Percentiles rank a stretch among this genome's conserved stretches.
phyloP scores from a whole-genome alignment of 148 eudicot species.

The Heliamphora exappendiculata region DNA sequence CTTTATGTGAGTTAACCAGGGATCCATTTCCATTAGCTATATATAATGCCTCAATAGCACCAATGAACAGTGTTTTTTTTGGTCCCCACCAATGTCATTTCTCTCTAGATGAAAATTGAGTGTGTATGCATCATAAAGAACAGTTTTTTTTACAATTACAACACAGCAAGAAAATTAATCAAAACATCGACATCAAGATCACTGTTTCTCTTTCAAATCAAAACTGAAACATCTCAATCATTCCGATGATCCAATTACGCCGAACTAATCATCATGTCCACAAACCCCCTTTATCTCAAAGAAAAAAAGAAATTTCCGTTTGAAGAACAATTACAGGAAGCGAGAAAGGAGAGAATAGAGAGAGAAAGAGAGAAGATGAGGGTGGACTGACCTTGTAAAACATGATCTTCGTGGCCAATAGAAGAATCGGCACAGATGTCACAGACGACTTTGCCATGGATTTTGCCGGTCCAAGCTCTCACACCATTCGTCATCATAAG shows the following conservation, averaged over 20 bases:
- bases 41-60: too few species aligned
- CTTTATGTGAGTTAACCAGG: background rate
- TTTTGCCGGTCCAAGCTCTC: constrained; percentile 83
- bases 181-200: background rate
- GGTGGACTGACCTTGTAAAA: constrained; percentile 44
- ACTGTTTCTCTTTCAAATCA: too few species aligned
- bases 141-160: background rate
- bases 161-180: background rate
- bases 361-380: background rate
- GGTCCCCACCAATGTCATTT: too few species aligned
- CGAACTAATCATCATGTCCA: background rate
- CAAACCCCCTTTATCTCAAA: too few species aligned
- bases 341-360: background rate
- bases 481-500: constrained; percentile 11
- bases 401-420: constrained; percentile 90
- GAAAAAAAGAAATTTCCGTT: background rate
- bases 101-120: too few species aligned
- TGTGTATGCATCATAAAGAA: too few species aligned
- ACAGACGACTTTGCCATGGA: constrained; percentile 84
- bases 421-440: constrained; percentile 93
- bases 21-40: too few species aligned
- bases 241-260: too few species aligned
- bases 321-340: too few species aligned
- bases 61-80: too few species aligned
- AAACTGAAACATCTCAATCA: too few species aligned